Evolutionary conservation across 2,329 filamentous ascomycete genomes (phyloP).

Genomic region (Pyricularia sp.): DNA sequence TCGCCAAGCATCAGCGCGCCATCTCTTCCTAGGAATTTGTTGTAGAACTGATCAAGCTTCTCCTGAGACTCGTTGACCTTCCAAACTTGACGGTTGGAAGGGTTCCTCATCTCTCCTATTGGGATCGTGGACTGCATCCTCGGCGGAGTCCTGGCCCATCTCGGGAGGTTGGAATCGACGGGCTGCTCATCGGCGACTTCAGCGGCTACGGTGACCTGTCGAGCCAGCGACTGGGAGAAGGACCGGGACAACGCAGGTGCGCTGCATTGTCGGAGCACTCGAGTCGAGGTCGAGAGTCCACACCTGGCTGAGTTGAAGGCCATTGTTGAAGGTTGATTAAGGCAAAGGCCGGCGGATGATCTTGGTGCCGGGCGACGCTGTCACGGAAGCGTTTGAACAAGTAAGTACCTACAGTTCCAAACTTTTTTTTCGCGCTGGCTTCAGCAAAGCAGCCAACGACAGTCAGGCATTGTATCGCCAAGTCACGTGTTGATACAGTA

Average conservation of each 20-base stretch:
- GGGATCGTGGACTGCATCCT: constrained; percentile 62
- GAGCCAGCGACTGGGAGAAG: constrained; percentile 3
- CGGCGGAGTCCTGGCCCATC: constrained; percentile 64
- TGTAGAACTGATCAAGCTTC: constrained; percentile 69
- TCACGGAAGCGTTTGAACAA: neutral
- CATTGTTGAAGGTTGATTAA: constrained; percentile 14
- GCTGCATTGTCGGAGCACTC: constrained; percentile 20
- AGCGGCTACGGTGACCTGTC: neutral
- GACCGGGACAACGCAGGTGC: constrained; percentile 3
- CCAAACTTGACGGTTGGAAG: constrained; percentile 43
- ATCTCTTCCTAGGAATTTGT: constrained; percentile 61
- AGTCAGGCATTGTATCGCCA: neutral
- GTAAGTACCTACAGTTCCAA: neutral
- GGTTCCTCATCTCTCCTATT: constrained; percentile 47
- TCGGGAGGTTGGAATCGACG: constrained; percentile 27
- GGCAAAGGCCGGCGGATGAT: neutral
- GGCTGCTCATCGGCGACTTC: neutral
- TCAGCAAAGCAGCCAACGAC: neutral
- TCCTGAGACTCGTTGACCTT: constrained; percentile 66
- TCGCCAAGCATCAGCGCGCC: constrained; percentile 71
- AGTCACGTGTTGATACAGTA: neutral
- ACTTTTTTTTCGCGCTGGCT: neutral
- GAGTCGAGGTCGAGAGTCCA: constrained; percentile 21
- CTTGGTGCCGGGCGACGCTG: neutral
- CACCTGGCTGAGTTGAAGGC: constrained; percentile 24